Evolutionary conservation across 2,329 filamentous ascomycete species (phyloP).

Genomic region (Neonectria magnoliae): DNA sequence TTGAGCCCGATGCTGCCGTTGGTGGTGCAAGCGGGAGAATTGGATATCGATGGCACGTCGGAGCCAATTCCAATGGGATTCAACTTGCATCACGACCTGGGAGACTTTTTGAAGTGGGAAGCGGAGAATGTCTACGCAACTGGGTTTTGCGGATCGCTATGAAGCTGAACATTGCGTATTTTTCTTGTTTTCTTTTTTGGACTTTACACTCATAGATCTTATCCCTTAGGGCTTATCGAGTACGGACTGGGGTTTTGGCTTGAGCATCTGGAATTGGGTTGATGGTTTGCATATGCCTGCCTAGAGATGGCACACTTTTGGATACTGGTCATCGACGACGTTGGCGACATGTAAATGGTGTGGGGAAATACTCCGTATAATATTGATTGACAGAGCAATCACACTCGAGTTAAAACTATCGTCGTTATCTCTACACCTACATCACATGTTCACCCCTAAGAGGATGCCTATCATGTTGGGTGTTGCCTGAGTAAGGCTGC

Average conservation of each 20-base stretch:
- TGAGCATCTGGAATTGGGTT: neutral
- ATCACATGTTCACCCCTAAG: no score
- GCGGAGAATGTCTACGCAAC: constrained; percentile 58
- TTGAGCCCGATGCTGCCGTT: constrained; percentile 61
- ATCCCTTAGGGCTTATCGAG: neutral
- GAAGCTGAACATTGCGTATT: constrained; percentile 7
- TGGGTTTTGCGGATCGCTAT: constrained; percentile 38
- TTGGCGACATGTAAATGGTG: neutral
- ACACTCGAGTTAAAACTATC: neutral
- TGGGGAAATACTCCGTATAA: neutral
- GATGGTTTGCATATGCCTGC: neutral
- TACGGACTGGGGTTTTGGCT: neutral
- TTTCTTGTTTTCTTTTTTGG: constrained; percentile 1
- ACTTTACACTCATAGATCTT: constrained; percentile 8
- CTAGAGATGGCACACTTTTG: neutral
- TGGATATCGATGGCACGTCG: constrained; percentile 43
- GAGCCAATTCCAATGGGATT: constrained; percentile 65
- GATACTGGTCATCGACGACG: neutral
- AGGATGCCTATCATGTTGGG: neutral
- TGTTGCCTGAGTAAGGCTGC: neutral
- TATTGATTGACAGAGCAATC: neutral
- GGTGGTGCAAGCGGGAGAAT: constrained; percentile 54
- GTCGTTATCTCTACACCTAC: neutral
- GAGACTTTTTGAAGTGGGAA: constrained; percentile 69
- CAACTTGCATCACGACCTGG: constrained; percentile 68